phyloP scores from a whole-genome alignment of 352 stramenopile genomes.

The Aphanomyces invadans region DNA sequence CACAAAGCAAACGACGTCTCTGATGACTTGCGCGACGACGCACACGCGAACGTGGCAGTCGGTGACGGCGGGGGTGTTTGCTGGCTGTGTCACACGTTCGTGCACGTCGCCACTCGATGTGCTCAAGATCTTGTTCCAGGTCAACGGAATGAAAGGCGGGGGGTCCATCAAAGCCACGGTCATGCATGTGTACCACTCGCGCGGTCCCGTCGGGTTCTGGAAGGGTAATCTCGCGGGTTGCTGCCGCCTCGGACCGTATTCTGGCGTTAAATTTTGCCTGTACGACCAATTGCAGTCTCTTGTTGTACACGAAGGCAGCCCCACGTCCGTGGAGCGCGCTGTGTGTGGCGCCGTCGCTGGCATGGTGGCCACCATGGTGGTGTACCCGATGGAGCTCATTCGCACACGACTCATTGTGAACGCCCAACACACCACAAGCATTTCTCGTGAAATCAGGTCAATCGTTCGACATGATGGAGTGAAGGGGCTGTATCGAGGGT shows the following conservation, averaged over 20 bases:
- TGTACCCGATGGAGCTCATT: constrained; percentile 72
- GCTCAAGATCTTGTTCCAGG: constrained; percentile 79
- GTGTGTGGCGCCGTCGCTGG: constrained; percentile 52
- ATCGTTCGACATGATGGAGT: constrained; percentile 58
- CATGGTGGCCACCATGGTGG: constrained; percentile 57
- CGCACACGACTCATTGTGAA: constrained; percentile 65
- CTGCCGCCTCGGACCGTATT: constrained; percentile 76
- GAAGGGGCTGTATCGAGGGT: constrained; percentile 57
- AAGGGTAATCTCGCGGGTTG: constrained; percentile 65
- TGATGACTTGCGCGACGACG: not conserved
- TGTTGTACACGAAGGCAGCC: constrained; percentile 26
- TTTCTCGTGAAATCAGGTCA: constrained; percentile 46
- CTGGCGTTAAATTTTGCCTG: constrained; percentile 72
- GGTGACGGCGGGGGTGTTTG: constrained; percentile 59
- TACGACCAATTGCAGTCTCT: constrained; percentile 52
- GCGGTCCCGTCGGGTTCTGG: constrained; percentile 68
- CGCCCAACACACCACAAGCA: constrained; percentile 11
- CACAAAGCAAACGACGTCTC: not conserved
- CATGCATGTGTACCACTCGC: constrained; percentile 37
- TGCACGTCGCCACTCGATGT: constrained; percentile 74
- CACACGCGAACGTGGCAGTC: constrained; percentile 42
- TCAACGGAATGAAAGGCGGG: constrained; percentile 31
- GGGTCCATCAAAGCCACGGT: not conserved
- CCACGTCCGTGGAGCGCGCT: constrained; percentile 42
- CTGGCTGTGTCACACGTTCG: constrained; percentile 69